These are phyloP conservation scores for Microdochium trichocladiopsis DNA, from an alignment of 2,329 filamentous ascomycete species.

Conservation along the genomic window DNA sequence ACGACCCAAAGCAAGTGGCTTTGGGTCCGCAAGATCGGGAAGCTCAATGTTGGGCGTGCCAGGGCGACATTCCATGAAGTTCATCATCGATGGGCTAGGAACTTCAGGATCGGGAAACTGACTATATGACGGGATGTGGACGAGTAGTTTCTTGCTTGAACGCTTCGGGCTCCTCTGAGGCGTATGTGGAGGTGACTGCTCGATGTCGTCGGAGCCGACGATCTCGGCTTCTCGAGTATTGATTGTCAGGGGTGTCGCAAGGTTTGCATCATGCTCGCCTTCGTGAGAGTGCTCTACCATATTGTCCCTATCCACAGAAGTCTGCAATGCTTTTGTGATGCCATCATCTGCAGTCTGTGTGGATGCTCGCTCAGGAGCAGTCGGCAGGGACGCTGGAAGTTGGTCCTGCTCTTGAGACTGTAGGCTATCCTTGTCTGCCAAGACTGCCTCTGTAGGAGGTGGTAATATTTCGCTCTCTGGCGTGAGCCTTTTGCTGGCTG, in stretches of 20 bases:
- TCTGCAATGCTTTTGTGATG: too few species aligned
- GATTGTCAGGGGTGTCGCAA: background rate
- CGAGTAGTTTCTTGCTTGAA: background rate
- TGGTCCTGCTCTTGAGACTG: too few species aligned
- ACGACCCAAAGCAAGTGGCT: constrained; percentile 30
- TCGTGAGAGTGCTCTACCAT: too few species aligned
- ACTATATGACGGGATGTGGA: background rate
- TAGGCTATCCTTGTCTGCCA: too few species aligned
- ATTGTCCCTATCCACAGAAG: too few species aligned
- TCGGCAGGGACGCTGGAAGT: too few species aligned
- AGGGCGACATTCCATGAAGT: constrained; percentile 23
- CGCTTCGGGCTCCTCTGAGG: background rate
- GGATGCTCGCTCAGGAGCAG: too few species aligned
- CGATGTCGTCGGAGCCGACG: background rate
- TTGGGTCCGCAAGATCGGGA: constrained; percentile 30
- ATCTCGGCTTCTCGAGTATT: background rate
- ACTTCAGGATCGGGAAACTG: background rate
- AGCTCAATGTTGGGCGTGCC: constrained; percentile 40
- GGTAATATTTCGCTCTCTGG: too few species aligned
- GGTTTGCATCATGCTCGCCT: background rate
- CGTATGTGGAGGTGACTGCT: background rate
- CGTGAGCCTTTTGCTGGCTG: too few species aligned
- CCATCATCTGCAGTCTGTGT: too few species aligned
- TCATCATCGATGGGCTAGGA: constrained; percentile 11
- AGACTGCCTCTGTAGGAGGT: too few species aligned